These are phyloP conservation scores for Leersia perrieri DNA, from an alignment of 176 grass and related monocot genomes.

Conservation along the genomic window DNA sequence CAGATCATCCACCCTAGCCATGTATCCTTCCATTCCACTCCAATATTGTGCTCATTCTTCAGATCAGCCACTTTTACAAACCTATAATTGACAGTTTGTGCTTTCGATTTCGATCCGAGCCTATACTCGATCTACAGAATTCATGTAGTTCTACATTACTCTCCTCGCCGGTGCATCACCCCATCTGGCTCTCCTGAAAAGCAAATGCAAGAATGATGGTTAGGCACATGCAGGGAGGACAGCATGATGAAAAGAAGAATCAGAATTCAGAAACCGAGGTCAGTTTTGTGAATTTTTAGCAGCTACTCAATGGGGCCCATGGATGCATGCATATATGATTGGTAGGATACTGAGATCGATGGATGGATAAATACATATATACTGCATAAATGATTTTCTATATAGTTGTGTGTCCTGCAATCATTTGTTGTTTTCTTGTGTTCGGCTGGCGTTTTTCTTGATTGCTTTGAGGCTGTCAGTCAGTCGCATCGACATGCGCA, in stretches of 20 bases:
- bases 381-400: not conserved
- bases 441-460: not conserved
- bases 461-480: not conserved
- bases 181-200: conserved; percentile 56
- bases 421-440: conserved; percentile 5
- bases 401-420: not conserved
- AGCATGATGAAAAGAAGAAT: not conserved
- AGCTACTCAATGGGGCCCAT: not conserved
- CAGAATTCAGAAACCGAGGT: conserved; percentile 24
- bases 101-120: not conserved
- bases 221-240: not conserved
- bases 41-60: not conserved
- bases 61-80: not conserved
- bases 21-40: conserved; percentile 33
- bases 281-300: conserved; percentile 3
- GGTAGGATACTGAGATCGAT: not conserved
- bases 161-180: conserved; percentile 47
- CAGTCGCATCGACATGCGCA: not conserved
- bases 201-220: conserved; percentile 19
- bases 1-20: not conserved
- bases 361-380: not conserved
- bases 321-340: conserved; percentile 1
- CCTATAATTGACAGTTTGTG: not conserved
- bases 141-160: conserved; percentile 31
- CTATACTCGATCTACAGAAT: not conserved